Conservation (phyloP, 768 basidiomycete species). For the Lactifluus rugatus region DNA sequence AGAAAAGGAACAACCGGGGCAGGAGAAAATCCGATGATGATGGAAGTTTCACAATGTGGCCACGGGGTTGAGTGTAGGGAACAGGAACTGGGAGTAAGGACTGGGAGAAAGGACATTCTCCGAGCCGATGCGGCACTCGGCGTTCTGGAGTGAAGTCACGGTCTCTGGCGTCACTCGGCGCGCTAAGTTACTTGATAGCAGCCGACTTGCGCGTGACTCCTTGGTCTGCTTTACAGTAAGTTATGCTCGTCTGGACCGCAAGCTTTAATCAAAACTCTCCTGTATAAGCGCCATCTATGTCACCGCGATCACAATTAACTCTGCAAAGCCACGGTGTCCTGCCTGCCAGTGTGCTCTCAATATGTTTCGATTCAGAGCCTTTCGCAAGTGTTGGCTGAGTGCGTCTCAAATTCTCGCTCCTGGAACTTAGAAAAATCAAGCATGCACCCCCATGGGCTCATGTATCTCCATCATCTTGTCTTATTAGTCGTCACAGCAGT, state of each 20-base stretch:
- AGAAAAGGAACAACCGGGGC: not conserved
- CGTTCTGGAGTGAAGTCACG: too few relatives aligned
- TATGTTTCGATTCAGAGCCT: constrained; percentile 16
- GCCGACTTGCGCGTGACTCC: too few relatives aligned
- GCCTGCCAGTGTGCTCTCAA: not conserved
- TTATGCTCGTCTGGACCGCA: not conserved
- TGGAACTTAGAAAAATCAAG: not conserved
- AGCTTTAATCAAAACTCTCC: not conserved
- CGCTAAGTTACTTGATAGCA: too few relatives aligned
- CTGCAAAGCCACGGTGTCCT: not conserved
- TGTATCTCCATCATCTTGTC: not conserved
- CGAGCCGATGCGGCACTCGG: too few relatives aligned
- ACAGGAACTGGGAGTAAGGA: not conserved
- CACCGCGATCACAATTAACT: not conserved
- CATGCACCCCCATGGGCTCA: not conserved
- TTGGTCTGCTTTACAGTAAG: too few relatives aligned
- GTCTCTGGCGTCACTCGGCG: too few relatives aligned
- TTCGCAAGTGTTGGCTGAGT: constrained; percentile 20
- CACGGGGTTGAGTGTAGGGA: not conserved
- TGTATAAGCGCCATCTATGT: not conserved
- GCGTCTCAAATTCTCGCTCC: not conserved
- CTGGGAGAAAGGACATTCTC: not conserved
- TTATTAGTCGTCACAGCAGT: constrained; percentile 3
- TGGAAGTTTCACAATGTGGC: not conserved
- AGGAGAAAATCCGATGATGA: not conserved